Base-by-base conservation (phyloP, 805 yeast genomes). In the Candida tibetensis region DNA sequence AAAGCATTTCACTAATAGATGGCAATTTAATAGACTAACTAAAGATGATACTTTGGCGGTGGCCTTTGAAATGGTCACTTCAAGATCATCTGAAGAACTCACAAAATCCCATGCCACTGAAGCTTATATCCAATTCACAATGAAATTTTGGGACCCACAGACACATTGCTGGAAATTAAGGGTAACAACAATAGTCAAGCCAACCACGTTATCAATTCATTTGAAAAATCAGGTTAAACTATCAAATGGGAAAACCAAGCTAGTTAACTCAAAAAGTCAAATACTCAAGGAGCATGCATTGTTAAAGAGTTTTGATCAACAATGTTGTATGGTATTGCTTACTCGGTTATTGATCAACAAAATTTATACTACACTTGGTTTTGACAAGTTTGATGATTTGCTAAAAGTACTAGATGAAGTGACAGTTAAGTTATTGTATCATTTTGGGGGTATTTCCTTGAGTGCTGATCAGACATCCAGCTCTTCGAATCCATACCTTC, bases 1-100 rank as follows among this genome's bases (percentile, higher is more conserved):
- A 40, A 52, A 50, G 31, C 53, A 62, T 4, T 61, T 66, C 40
- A 69, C 76, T 5, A 69, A 69, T 40, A 49, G 48, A 34, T 66
- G 73, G 72, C 40, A 40, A 17, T 52, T 66, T 35, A 61, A 59
- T 31, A 30, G 34, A 12, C 34, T 65, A n/a, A 18, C 42, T 1
- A 13, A 27, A 1, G 32, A 39, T 10, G 64, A 59, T 17, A 52
- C 66, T 1, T 18, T 60, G 17, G 57, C 65, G 0, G 13, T 69
- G 4, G 57, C 46, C 32, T 65, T 69, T 42, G 69, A 68, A 23
- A 50, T 60, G 41, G 61, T 60, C 5, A 58, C 66, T 0, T 57
- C 38, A 1, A 41, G 51, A 4, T 53, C 63, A 0, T 48, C 63
- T 5, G 23, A 36, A 4, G 46, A 47, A 10, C 32, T 55, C 4